These are phyloP conservation scores for Colletotrichum somersetense DNA, from an alignment of 2,329 filamentous ascomycete species.

Conservation along the genomic window DNA sequence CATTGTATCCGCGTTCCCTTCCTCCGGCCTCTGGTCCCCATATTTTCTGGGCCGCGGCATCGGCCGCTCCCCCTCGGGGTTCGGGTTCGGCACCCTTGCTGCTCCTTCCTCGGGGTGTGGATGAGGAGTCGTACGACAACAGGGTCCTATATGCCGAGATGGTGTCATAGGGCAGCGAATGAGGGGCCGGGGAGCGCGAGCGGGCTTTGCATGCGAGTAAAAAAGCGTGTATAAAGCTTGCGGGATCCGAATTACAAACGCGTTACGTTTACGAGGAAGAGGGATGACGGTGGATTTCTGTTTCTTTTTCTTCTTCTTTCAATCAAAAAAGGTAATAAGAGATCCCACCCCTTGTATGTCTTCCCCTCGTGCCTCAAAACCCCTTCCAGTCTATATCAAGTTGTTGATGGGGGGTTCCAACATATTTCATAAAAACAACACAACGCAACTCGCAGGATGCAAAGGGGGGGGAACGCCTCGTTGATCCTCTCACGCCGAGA, in stretches of 20 bases:
- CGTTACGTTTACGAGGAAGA: neutral
- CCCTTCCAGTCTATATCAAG: conserved; percentile 22
- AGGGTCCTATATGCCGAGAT: conserved; percentile 18
- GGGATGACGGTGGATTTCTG: neutral
- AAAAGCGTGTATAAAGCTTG: neutral
- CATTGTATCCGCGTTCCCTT: conserved; percentile 23
- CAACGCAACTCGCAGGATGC: conserved; percentile 11
- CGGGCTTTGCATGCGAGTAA: neutral
- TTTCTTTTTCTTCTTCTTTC: neutral
- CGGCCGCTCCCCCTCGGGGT: conserved; percentile 29
- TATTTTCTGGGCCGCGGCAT: conserved; percentile 27
- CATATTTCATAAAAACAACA: conserved; percentile 14
- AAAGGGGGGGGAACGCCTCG: neutral
- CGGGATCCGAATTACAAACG: neutral
- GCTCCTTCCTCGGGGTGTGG: conserved; percentile 5
- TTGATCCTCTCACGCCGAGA: conserved; percentile 1
- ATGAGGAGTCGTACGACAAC: conserved; percentile 39
- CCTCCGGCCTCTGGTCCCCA: conserved; percentile 21
- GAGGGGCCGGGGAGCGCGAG: neutral
- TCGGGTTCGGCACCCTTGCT: conserved; percentile 26
- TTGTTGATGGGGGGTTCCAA: conserved; percentile 6
- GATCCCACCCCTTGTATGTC: conserved; percentile 2
- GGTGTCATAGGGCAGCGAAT: conserved; percentile 21
- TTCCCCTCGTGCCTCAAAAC: neutral
- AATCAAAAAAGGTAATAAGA: neutral